A percentile compares a stretch with the other conserved stretches of the same genome.
Conservation (phyloP, 2,329 filamentous ascomycete species). For the Akanthomyces lecanii region DNA sequence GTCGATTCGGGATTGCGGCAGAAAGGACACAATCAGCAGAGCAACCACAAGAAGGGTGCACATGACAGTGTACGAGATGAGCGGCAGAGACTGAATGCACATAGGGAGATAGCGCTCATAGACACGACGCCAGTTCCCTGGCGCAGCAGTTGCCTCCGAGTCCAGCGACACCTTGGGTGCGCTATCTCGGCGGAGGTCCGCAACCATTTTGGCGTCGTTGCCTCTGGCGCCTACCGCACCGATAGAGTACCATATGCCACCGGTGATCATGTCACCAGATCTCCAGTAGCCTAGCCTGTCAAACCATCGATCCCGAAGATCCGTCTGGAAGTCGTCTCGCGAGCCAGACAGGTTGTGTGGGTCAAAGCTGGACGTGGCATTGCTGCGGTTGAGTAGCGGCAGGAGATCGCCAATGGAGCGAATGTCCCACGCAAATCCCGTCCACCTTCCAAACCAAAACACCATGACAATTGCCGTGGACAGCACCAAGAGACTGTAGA, state of each 20-base stretch:
- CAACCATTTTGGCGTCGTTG: conserved; percentile 24
- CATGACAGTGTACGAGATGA: conserved; percentile 62
- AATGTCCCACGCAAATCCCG: conserved; percentile 82
- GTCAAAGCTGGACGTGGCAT: conserved; percentile 68
- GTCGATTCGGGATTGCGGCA: conserved; percentile 61
- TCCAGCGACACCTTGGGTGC: conserved; percentile 31
- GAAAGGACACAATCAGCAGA: conserved; percentile 74
- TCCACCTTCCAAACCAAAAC: conserved; percentile 62
- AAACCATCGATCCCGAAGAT: conserved; percentile 51
- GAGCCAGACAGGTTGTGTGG: conserved; percentile 56
- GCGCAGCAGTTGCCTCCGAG: conserved; percentile 27
- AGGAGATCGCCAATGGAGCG: conserved; percentile 77
- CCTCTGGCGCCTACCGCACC: conserved; percentile 47
- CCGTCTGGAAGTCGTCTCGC: conserved; percentile 48
- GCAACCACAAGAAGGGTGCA: conserved; percentile 60
- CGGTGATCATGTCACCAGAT: conserved; percentile 55
- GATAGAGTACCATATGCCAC: conserved; percentile 73
- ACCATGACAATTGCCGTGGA: conserved; percentile 51
- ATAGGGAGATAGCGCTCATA: conserved; percentile 67
- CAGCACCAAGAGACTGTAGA: conserved; percentile 66
- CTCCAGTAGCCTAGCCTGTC: conserved; percentile 87
- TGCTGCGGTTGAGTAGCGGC: conserved; percentile 73
- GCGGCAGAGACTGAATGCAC: conserved; percentile 63
- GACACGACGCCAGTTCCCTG: conserved; percentile 25
- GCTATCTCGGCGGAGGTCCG: conserved; percentile 26